Percentiles rank a stretch among this genome's conserved stretches.
Evolutionary conservation across 208 protist species (phyloP).

Genomic region (Wallacemonas rigidus): DNA sequence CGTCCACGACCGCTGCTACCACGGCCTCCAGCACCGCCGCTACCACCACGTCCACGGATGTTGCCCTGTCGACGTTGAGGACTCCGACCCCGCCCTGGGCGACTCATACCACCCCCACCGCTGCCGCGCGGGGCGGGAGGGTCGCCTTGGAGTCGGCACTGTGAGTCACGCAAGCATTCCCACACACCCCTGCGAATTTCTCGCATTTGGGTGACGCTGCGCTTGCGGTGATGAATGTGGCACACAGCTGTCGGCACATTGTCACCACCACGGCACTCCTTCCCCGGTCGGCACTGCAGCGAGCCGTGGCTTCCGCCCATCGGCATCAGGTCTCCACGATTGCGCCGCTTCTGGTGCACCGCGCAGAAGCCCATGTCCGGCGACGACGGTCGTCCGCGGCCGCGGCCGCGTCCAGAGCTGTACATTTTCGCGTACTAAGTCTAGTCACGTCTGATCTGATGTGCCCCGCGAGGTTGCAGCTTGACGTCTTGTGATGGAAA

Average conservation of each 20-base stretch:
- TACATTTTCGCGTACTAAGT: neutral
- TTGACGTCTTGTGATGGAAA: neutral
- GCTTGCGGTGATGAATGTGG: conserved; percentile 64
- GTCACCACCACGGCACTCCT: conserved; percentile 51
- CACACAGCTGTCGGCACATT: conserved; percentile 39
- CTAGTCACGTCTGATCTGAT: too few relatives aligned
- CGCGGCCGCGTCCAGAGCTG: conserved; percentile 19
- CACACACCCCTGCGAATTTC: conserved; percentile 69
- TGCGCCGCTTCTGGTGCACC: conserved; percentile 63
- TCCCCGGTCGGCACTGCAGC: conserved; percentile 63
- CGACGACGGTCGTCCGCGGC: conserved; percentile 23
- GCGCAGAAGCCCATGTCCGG: conserved; percentile 70
- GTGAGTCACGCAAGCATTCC: conserved; percentile 62
- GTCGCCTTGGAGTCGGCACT: conserved; percentile 34
- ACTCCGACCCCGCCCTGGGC: neutral
- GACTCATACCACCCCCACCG: neutral
- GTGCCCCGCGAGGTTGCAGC: too few relatives aligned
- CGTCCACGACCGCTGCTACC: neutral
- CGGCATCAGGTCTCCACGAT: conserved; percentile 61
- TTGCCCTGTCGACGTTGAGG: neutral
- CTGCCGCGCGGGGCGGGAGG: conserved; percentile 7
- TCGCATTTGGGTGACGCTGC: conserved; percentile 67
- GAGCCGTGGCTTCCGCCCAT: conserved; percentile 49
- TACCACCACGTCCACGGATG: conserved; percentile 3
- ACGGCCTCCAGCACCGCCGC: neutral